Percentiles rank a stretch among this genome's conserved stretches.
phyloP scores from a whole-genome alignment of 2,329 filamentous ascomycete genomes.

The Trichoderma hamatum region DNA sequence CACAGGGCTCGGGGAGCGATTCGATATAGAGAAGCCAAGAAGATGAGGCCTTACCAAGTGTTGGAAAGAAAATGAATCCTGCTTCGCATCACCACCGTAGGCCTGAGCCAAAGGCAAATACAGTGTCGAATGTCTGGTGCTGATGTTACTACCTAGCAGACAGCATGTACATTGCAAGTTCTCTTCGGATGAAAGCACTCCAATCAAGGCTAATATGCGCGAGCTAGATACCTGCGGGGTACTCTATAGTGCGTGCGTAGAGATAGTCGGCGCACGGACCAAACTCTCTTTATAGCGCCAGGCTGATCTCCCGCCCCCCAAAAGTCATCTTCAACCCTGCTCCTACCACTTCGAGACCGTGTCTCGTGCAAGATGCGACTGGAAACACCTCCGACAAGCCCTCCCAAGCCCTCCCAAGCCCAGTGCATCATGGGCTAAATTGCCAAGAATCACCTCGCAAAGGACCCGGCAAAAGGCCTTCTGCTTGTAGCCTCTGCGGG shows the following conservation, averaged over 20 bases:
- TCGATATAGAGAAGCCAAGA: neutral
- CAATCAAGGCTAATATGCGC: neutral
- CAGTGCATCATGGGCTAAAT: neutral
- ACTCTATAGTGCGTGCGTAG: neutral
- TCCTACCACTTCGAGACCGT: neutral
- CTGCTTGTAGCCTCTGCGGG: neutral
- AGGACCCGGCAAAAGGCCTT: neutral
- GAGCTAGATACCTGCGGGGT: neutral
- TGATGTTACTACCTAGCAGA: neutral
- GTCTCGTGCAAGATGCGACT: neutral
- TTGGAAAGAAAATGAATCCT: neutral
- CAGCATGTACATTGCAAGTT: neutral
- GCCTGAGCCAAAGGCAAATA: neutral
- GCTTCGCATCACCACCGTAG: neutral
- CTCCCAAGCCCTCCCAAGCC: too few relatives aligned
- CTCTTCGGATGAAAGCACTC: neutral
- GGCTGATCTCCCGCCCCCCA: neutral
- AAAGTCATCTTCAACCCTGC: neutral
- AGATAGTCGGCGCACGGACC: slow-evolving; percentile 4
- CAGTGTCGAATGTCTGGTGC: neutral
- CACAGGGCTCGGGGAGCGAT: neutral
- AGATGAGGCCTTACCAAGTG: neutral
- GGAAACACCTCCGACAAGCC: neutral
- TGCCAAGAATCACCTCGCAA: neutral
- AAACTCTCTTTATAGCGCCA: neutral